Percentiles rank a stretch among this genome's conserved stretches.
phyloP scores from a whole-genome alignment of 495 filamentous ascomycete genomes.

The Trichoderma gamsii region DNA sequence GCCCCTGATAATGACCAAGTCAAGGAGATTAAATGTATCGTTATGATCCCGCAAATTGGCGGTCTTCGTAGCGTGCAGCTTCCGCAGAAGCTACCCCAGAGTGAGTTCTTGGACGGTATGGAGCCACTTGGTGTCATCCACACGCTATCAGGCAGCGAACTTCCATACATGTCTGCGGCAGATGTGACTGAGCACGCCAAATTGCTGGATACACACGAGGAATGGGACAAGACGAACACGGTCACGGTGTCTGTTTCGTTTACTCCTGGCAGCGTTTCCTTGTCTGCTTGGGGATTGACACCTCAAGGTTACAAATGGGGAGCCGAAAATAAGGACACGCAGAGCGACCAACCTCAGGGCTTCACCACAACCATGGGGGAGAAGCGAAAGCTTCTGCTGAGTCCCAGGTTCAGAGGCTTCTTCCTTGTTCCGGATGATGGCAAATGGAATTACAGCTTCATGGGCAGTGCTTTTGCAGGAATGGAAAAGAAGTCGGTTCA shows the following conservation, averaged over 20 bases:
- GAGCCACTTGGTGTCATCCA: slow-evolving; percentile 96
- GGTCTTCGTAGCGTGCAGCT: slow-evolving; percentile 87
- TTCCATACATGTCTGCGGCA: slow-evolving; percentile 87
- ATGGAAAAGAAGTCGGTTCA: slow-evolving; percentile 84
- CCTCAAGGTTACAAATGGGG: slow-evolving; percentile 96
- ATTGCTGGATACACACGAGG: slow-evolving; percentile 72
- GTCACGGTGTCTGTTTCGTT: slow-evolving; percentile 96
- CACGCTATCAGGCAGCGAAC: slow-evolving; percentile 89
- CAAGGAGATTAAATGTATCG: slow-evolving; percentile 93
- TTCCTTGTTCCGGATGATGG: slow-evolving; percentile 91
- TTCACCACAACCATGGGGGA: slow-evolving; percentile 90
- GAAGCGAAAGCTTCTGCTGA: slow-evolving; percentile 89
- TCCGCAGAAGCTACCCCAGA: slow-evolving; percentile 86
- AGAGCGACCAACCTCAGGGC: slow-evolving; percentile 85
- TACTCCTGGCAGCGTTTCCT: slow-evolving; percentile 94
- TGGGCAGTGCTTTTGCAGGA: slow-evolving; percentile 79
- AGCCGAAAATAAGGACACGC: slow-evolving; percentile 86
- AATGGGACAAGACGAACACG: slow-evolving; percentile 87
- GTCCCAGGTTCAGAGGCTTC: slow-evolving; percentile 86
- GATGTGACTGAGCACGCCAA: slow-evolving; percentile 92
- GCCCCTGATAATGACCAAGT: slow-evolving; percentile 92
- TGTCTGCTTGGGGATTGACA: slow-evolving; percentile 87
- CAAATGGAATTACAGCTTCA: slow-evolving; percentile 97
- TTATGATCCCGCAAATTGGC: slow-evolving; percentile 96
- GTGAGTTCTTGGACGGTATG: slow-evolving; percentile 80